Conservation (phyloP, 1,139 yeast species). For the Candida anutae region DNA sequence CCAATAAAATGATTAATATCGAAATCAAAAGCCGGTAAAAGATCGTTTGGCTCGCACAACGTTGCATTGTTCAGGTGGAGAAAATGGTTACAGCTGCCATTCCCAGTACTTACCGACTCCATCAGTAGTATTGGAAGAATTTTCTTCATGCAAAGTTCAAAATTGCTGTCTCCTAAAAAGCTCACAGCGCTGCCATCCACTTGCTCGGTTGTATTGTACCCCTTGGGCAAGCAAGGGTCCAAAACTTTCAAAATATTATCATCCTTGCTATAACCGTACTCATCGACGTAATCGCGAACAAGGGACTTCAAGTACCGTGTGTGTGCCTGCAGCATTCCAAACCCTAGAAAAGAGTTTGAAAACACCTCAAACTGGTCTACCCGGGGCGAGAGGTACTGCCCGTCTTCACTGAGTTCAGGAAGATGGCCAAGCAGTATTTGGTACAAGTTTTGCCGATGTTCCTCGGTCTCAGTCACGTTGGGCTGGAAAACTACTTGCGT, state of each 20-base stretch:
- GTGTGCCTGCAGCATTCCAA: slow-evolving; percentile 69
- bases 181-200: slow-evolving; percentile 22
- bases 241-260: slow-evolving; percentile 7
- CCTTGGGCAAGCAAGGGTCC: slow-evolving; percentile 63
- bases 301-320: slow-evolving; percentile 37
- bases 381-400: slow-evolving; percentile 3
- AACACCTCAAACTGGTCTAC: slow-evolving; percentile 42
- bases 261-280: no score
- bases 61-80: slow-evolving; percentile 24
- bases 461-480: slow-evolving; percentile 43
- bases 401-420: no score
- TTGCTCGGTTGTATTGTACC: slow-evolving; percentile 19
- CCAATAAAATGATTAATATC: slow-evolving; percentile 64
- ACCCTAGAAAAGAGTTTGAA: slow-evolving; percentile 69
- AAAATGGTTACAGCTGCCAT: slow-evolving; percentile 21
- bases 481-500: slow-evolving; percentile 99
- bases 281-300: no score
- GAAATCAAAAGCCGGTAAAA: slow-evolving; percentile 62
- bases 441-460: slow-evolving; percentile 49
- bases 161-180: slow-evolving; percentile 55
- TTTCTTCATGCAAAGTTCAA: slow-evolving; percentile 42
- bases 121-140: slow-evolving; percentile 47
- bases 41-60: slow-evolving; percentile 45
- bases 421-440: slow-evolving; percentile 34
- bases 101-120: slow-evolving; percentile 17